Base-by-base conservation (phyloP, 2,329 filamentous ascomycete genomes). In the Podosphaera leucotricha region DNA sequence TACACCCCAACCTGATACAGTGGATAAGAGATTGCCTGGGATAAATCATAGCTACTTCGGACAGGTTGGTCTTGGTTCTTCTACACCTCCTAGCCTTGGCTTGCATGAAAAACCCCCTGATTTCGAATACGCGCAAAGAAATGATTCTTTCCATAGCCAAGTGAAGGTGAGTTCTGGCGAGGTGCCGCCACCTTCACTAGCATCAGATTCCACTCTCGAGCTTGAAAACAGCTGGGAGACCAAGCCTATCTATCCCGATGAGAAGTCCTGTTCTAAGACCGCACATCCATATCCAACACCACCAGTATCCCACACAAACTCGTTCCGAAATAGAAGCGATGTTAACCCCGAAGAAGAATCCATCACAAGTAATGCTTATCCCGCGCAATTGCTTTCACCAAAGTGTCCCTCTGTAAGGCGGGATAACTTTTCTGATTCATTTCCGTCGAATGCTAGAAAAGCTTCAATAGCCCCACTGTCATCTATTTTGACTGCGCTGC, bases 1-100 rank as follows among this genome's bases (percentile, higher is more conserved):
- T 53, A 98, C 90, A 50, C 90, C 90, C 53, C 81, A 86, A 58
- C 90, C 90, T 53, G 87, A 95, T 64, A 78, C 80, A 50, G 78
- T 81, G 58, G 90, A 98, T 67, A 94, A 93, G 66, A 80, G 90
- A 64, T 70, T 92, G 60, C 90, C 90, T 54, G 83, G 85, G 61
- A 92, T 95, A 67, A 80, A 90, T 72, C 74, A 77, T 62, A 92
- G 80, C 70, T 94, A 90, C 71, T 93, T 95, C 72, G 80, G 80
- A 68, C 90, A 98, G 87, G 90, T 98, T 92, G 78, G 90, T 94
- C 72, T 73, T 70, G 75, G 72, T 68, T 75, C 77, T 76, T 71
- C 72, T 70, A 51, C 51, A 56, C 47, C 45, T 53, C 47, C 52
- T 41, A 48, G 51, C 53, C 52, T 49, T 52, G 50, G 47, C 49